phyloP scores from a whole-genome alignment of 345 rosid genomes.

The Mangifera indica region DNA sequence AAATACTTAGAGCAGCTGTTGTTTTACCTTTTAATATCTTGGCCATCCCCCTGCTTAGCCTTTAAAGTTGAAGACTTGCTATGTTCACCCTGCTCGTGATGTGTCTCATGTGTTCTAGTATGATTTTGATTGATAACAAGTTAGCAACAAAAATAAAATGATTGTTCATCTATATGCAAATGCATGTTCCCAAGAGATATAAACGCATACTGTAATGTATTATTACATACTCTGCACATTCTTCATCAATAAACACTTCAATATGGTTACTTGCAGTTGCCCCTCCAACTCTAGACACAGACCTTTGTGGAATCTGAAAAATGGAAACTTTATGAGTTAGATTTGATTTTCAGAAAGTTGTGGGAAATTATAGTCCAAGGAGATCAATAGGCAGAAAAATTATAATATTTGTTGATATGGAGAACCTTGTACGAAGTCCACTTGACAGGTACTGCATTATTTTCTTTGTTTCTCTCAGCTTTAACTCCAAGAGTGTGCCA shows the following conservation, averaged over 20 bases:
- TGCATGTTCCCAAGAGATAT: background rate
- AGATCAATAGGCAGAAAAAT: background rate
- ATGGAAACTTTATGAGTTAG: constrained; percentile 13
- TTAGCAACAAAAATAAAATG: background rate
- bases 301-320: constrained; percentile 66
- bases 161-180: background rate
- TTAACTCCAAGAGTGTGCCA: constrained; percentile 70
- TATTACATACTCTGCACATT: constrained; percentile 60
- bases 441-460: constrained; percentile 64
- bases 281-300: constrained; percentile 40
- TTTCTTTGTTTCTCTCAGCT: constrained; percentile 94
- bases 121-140: background rate
- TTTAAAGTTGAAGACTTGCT: constrained; percentile 37
- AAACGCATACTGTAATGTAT: background rate
- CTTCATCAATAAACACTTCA: constrained; percentile 84
- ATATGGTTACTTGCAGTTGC: constrained; percentile 44
- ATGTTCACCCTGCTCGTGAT: background rate
- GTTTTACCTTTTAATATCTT: constrained; percentile 46
- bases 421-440: constrained; percentile 81
- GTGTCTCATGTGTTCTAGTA: constrained; percentile 27
- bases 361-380: background rate
- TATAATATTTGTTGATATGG: background rate
- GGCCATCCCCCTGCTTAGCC: constrained; percentile 38
- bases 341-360: background rate
- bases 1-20: background rate